Base-by-base conservation (phyloP, 805 yeast genomes). In the Candida tallmaniae region DNA sequence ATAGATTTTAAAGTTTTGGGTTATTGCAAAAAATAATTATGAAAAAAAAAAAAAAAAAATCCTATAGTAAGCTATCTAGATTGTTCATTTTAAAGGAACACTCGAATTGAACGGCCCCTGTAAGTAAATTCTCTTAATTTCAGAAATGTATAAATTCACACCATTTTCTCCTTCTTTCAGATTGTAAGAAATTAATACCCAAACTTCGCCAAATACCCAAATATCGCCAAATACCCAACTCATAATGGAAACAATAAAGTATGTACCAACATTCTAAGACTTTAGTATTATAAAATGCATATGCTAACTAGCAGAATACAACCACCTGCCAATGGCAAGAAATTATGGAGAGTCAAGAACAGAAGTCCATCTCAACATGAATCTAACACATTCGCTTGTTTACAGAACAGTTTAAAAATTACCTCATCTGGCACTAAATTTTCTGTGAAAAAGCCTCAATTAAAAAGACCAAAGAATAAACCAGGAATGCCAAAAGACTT, bases 401-500 rank as follows among this genome's bases (percentile, higher is more conserved):
- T 65, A 39, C 58, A 65, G 47, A 66, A 58, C 42, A 62, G 70
- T n/a, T 56, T 65, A 38, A 61, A 50, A 41, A 65, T 66, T 31
- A 48, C 66, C 34, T 65, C 70, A 35, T 66, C 67, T 23, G 65
- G 61, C 16, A 53, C 51, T 18, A 52, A 55, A 38, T 62, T 53
- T 43, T 42, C 54, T 27, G 51, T 50, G 26, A 62, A 56, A 40
- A 60, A 65, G 39, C 64, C 68, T 9, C 69, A 70, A 12, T 55
- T 56, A 35, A 63, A 56, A 44, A 62, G 72, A 48, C 72, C 72
- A 21, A 65, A 62, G 54, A 55, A 60, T 44, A 60, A 55, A 47
- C 70, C 70, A 6, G 72, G 72, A 3, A 60, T 56, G 56, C 69
- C 68, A 32, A 65, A 62, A 48, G 70, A 64, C 43, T 66, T 65